phyloP scores from a whole-genome alignment of 805 yeast species.

The Teunomyces barrocoloradensis region DNA sequence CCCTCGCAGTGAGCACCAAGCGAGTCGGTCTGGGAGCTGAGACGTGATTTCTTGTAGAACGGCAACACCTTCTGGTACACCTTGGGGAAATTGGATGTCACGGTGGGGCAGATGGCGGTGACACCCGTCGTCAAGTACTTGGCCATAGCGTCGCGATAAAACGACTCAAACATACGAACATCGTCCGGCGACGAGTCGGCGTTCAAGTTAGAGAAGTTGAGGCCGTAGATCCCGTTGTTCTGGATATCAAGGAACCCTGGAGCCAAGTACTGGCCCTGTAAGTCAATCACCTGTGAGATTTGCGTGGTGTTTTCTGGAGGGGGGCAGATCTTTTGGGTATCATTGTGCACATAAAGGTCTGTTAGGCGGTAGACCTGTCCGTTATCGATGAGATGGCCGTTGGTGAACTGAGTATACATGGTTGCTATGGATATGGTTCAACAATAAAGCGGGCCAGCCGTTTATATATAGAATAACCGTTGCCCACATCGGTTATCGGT shows the following conservation, averaged over 20 bases:
- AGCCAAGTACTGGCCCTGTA: conserved; percentile 46
- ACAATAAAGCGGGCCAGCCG: too few species aligned
- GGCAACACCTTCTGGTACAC: conserved; percentile 50
- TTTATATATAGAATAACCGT: not conserved
- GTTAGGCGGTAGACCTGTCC: conserved; percentile 31
- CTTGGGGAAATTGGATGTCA: conserved; percentile 49
- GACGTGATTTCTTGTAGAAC: conserved; percentile 33
- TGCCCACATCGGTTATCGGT: not conserved
- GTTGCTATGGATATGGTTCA: not conserved
- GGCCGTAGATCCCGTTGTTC: conserved; percentile 56
- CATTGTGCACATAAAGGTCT: conserved; percentile 45
- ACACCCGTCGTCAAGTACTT: conserved; percentile 51
- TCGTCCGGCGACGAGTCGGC: conserved; percentile 29
- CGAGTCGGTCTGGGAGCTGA: conserved; percentile 36
- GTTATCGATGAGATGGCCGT: conserved; percentile 42
- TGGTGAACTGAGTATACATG: conserved; percentile 32
- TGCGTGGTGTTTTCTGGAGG: conserved; percentile 16
- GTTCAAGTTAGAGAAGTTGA: conserved; percentile 46
- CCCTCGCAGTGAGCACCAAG: conserved; percentile 63
- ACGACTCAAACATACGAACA: conserved; percentile 27
- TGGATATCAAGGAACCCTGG: conserved; percentile 60
- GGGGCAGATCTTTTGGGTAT: conserved; percentile 39
- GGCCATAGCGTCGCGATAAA: conserved; percentile 44
- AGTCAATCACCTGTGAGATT: conserved; percentile 33
- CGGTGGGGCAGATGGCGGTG: conserved; percentile 55